Conservation (phyloP, 2,329 filamentous ascomycete species). For the Pyrenochaeta sp. region DNA sequence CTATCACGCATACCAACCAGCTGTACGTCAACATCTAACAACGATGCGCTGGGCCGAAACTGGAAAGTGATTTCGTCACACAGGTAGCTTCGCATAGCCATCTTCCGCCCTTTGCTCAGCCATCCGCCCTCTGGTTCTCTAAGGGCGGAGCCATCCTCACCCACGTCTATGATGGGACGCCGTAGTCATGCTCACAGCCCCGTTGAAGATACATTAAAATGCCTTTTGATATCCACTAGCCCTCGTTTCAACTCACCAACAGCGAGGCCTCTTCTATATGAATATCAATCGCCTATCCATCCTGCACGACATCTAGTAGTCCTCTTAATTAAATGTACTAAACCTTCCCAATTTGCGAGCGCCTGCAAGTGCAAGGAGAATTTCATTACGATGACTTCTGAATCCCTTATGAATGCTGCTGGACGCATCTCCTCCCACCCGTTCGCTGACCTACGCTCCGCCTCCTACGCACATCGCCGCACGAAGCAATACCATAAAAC, state of each 20-base stretch:
- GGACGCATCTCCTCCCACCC: slow-evolving; percentile 5
- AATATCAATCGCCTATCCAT: not conserved
- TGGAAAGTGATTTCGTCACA: not conserved
- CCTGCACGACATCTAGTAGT: not conserved
- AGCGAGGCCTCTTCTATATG: not conserved
- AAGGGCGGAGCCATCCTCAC: not conserved
- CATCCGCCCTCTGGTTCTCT: not conserved
- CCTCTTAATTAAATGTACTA: slow-evolving; percentile 2
- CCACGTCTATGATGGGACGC: not conserved
- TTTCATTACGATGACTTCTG: not conserved
- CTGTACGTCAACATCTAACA: not conserved
- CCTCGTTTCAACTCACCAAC: not conserved
- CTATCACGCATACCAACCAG: not conserved
- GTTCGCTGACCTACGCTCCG: slow-evolving; percentile 19
- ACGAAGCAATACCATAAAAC: not conserved
- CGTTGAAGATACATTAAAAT: not conserved
- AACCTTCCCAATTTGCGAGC: not conserved
- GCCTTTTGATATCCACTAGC: not conserved
- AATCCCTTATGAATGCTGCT: slow-evolving; percentile 1
- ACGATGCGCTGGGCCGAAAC: not conserved
- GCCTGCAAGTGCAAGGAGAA: not conserved
- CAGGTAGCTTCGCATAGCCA: not conserved
- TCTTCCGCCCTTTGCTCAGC: slow-evolving; percentile 1
- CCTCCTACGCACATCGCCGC: slow-evolving; percentile 8
- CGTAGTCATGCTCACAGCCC: not conserved